A percentile compares a stretch with the other conserved stretches of the same genome.
Conservation (phyloP, 495 filamentous ascomycete species). For the Aspergillus leporis region DNA sequence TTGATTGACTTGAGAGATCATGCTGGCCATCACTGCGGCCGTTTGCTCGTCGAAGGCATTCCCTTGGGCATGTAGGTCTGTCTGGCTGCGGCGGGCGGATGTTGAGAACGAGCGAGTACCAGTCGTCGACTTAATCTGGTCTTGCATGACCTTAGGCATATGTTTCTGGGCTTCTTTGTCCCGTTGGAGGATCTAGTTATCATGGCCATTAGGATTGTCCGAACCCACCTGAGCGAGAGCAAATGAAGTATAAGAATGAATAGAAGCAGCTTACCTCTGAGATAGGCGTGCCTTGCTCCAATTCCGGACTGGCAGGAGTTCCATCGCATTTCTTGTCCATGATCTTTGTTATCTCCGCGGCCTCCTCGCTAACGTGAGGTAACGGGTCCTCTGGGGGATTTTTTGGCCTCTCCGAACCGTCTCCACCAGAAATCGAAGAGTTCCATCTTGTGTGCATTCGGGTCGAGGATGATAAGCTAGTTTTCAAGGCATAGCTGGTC, state of each 20-base stretch:
- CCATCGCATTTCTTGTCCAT: constrained; percentile 49
- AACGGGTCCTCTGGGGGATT: constrained; percentile 57
- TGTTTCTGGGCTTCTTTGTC: constrained; percentile 63
- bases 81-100: constrained; percentile 38
- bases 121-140: constrained; percentile 48
- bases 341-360: constrained; percentile 55
- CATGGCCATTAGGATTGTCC: background rate
- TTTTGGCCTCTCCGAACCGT: constrained; percentile 38
- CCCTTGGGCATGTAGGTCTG: constrained; percentile 24
- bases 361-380: constrained; percentile 65
- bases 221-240: background rate
- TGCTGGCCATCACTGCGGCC: constrained; percentile 37
- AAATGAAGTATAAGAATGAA: constrained; percentile 8
- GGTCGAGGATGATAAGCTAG: constrained; percentile 10
- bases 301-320: constrained; percentile 54
- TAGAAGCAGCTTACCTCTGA: constrained; percentile 53
- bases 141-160: constrained; percentile 67
- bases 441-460: constrained; percentile 36
- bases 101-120: constrained; percentile 62
- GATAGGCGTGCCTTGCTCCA: constrained; percentile 66
- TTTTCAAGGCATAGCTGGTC: constrained; percentile 19
- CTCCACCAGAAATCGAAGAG: constrained; percentile 44
- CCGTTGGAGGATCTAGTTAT: constrained; percentile 60
- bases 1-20: constrained; percentile 39
- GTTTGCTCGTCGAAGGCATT: constrained; percentile 27